Evolutionary conservation across 2,329 filamentous ascomycete species (phyloP).

Genomic region (Ascosphaera aggregata): DNA sequence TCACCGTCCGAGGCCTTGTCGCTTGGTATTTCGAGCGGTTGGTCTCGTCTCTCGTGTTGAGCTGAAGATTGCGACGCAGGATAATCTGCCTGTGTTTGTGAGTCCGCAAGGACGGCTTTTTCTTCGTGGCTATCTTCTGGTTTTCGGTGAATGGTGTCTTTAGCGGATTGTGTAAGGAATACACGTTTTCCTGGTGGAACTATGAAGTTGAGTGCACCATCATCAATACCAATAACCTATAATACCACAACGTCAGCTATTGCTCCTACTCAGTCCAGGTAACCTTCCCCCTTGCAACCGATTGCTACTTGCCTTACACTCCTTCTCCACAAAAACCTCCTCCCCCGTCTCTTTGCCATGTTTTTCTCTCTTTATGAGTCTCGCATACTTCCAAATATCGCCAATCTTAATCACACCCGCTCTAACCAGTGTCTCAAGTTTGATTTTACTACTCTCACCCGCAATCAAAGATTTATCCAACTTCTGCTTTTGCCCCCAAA

Average conservation of each 20-base stretch:
- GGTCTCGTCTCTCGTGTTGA: background rate
- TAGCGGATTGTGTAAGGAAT: conserved; percentile 9
- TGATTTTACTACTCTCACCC: conserved; percentile 20
- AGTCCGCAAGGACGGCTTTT: background rate
- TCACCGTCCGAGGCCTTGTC: background rate
- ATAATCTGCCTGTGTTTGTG: background rate
- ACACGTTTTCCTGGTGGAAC: conserved; percentile 17
- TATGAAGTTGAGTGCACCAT: conserved; percentile 13
- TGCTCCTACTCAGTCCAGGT: no score
- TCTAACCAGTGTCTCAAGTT: conserved; percentile 14
- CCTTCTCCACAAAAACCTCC: conserved; percentile 18
- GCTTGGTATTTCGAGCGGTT: background rate
- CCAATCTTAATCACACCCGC: conserved; percentile 15
- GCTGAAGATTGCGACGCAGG: no score
- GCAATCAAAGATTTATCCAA: conserved; percentile 12
- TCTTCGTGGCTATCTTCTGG: background rate
- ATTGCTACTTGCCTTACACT: conserved; percentile 14
- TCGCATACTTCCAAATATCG: conserved; percentile 19
- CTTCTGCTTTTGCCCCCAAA: conserved; percentile 33
- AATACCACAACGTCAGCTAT: no score
- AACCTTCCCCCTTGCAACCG: background rate
- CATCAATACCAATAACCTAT: conserved; percentile 15
- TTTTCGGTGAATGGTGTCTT: background rate
- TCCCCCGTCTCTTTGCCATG: conserved; percentile 5
- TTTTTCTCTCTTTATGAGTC: conserved; percentile 8